phyloP scores from a whole-genome alignment of 1,284 basidiomycete species.

The Leccinum pseudoinsigne region DNA sequence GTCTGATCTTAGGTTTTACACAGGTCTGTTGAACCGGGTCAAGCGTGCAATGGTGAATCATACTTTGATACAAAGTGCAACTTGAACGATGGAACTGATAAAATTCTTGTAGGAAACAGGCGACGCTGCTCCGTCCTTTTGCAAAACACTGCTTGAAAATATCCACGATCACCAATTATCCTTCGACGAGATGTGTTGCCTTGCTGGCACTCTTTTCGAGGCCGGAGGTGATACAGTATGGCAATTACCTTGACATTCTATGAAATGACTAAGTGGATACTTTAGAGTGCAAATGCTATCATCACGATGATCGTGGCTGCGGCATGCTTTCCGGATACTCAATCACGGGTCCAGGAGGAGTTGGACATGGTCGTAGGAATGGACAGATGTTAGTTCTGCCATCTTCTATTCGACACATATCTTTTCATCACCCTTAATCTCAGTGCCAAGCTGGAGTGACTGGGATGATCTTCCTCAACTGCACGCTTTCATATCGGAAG shows the following conservation, averaged over 20 bases:
- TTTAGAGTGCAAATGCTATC: conserved; percentile 16
- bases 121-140: conserved; percentile 48
- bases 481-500: conserved; percentile 61
- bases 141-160: conserved; percentile 55
- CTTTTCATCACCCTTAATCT: not conserved
- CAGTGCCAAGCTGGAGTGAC: conserved; percentile 50
- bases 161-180: conserved; percentile 49
- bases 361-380: conserved; percentile 58
- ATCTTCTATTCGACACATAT: not conserved
- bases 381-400: conserved; percentile 42
- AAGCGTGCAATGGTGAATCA: conserved; percentile 42
- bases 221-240: conserved; percentile 62
- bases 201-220: conserved; percentile 64
- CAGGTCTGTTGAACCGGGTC: conserved; percentile 46
- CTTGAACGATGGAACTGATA: not conserved
- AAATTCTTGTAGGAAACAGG: conserved; percentile 26
- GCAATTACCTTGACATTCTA: too few relatives aligned
- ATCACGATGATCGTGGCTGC: conserved; percentile 62
- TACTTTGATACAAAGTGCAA: conserved; percentile 4
- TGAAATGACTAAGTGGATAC: not conserved
- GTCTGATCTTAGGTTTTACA: conserved; percentile 58
- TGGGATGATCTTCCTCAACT: conserved; percentile 51
- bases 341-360: conserved; percentile 57
- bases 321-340: conserved; percentile 57
- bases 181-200: conserved; percentile 56